Evolutionary conservation across 164 flowering plant species (phyloP), one percentile per base, ranked within the genome.

Genomic region (Kingdonia uniflora): DNA sequence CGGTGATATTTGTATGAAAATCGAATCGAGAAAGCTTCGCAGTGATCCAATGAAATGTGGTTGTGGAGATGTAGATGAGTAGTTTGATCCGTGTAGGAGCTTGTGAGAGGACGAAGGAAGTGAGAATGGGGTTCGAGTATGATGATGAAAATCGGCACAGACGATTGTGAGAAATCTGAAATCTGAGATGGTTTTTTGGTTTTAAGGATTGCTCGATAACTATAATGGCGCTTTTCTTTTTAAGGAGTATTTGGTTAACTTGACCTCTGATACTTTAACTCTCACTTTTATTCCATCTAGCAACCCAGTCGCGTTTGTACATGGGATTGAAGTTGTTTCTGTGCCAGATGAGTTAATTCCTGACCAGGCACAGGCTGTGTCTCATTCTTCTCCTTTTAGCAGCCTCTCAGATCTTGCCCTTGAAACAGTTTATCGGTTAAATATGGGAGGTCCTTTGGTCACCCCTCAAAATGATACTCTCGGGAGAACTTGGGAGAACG

Each of bases 391-490:
- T 20, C 64, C 67, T 38, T 59, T 59, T 20, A 44, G 17, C 51
- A 66, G 71, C 14, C 69, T 70, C 39, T 51, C 71, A 1, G 19
- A 26, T 19, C 57, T 19, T 54, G 66, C 71, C 8, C 53, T 67
- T 19, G 75, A 73, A 42, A 73, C 74, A 1, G 53, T 61, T 4
- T 67, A 50, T 43, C 56, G 77, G 21, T 50, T 73, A 51, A 73
- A 73, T 48, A 53, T 70, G 64, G 77, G 77, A 5, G 77, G 77
- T 20, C 74, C 77, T 49, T 39, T 64, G 42, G 2, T 73, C 43
- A 61, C 66, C 19, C 58, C 77, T 23, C 59, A 52, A 23, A 73
- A 73, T n/a, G n/a, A n/a, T n/a, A n/a, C n/a, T n/a, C n/a, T n/a
- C n/a, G n/a, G n/a, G n/a, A n/a, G n/a, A n/a, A n/a, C n/a, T n/a